Evolutionary conservation across 495 filamentous ascomycete genomes (phyloP), one percentile per base, ranked within the genome.

Genomic region (Daldinia bambusicola): DNA sequence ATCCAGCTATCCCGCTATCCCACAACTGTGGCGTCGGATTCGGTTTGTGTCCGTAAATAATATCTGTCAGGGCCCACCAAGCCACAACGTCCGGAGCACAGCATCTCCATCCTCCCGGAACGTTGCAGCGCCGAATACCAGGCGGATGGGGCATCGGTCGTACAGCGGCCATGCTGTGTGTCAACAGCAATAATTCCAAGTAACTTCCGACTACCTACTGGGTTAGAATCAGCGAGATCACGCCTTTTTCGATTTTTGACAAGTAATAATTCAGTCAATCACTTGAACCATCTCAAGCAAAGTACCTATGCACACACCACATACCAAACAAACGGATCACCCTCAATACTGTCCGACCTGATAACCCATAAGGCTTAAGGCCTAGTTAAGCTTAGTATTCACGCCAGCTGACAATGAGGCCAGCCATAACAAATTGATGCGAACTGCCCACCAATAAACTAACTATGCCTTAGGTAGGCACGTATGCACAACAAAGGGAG

Each of bases 71-170:
- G 65, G 55, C 64, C 69, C 69, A 68, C 59, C 59, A 40, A 60
- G 58, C 62, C 56, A 69, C 62, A 69, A 55, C 66, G 62, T 48
- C 57, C 63, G 61, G 57, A 66, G 38, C 57, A 73, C 66, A 63
- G 51, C 70, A 60, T 65, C 61, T 61, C 59, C 48, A 65, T 68
- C 65, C 43, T 68, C 36, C 70, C 70, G 70, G 70, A 50, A 66
- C 58, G 58, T 61, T 66, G 66, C 66, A 73, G 70, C 66, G 69
- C 66, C 70, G 62, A 73, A 66, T 73, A 34, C 70, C 70, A 73
- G 45, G 70, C 37, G 13, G 66, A 62, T 62, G 70, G 70, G 36
- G 64, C 52, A 62, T 66, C 58, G 62, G 70, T 73, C 22, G 37
- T 41, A 69, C 70, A 59, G 61, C 57, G 65, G 53, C 30, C 45